Base-by-base conservation (phyloP, 345 rosid genomes). In the Citropsis articulata region DNA sequence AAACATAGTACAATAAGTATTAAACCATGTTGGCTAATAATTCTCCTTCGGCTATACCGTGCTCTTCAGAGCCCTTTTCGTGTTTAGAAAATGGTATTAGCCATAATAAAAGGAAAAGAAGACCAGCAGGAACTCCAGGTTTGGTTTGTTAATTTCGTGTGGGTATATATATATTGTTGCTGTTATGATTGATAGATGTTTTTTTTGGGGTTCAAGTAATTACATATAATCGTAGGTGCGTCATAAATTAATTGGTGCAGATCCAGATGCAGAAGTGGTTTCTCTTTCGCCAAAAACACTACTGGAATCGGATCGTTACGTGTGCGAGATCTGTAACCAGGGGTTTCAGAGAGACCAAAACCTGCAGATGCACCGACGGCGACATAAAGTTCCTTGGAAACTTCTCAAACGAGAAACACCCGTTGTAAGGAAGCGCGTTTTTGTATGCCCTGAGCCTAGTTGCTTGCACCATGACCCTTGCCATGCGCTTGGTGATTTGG, bases 371-470 rank as follows among this genome's bases (percentile, higher is more conserved):
- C 99, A 95, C 81, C 83, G 97, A 80, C 80, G 99, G 81, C 76
- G 99, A 55, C 99, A 95, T 82, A 95, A 95, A 86, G 99, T 95
- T 6, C 99, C 99, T 19, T 95, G 99, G 99, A 93, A 95, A 89
- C 91, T 95, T 40, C 91, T 95, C 9, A 95, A 92, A 88, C 83
- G 94, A 80, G 98, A 92, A 83, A 91, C 85, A 7, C 92, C 93
- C 31, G 92, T 81, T 27, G 91, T 89, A 69, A 86, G 81, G 78
- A 95, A 95, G 79, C 83, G 94, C 55, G 99, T 95, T 30, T 95
- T 89, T 69, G 98, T 95, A 1, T 95, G 99, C 77, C 99, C 99
- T 10, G 98, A 95, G 81, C 92, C 98, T 0, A 93, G 87, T 45
- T 95, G 99, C 85, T 87, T 95, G 55, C 99, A 95, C 88, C 94